Evolutionary conservation across 1,284 basidiomycete species (phyloP).

Genomic region (Malassezia equina): DNA sequence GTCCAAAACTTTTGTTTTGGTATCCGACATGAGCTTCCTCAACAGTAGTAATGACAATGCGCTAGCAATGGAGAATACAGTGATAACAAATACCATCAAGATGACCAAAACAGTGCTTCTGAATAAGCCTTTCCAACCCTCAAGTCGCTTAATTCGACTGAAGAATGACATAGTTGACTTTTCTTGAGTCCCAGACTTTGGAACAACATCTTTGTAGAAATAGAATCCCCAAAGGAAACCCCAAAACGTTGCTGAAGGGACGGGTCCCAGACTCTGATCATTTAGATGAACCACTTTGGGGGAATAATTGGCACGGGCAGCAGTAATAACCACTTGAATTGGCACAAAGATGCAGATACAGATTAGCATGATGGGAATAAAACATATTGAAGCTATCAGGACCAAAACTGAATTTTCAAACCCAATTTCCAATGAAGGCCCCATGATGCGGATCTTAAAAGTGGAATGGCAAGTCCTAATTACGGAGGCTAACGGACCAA

Average conservation of each 20-base stretch:
- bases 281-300: background rate
- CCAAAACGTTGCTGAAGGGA: background rate
- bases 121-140: conserved; percentile 44
- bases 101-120: conserved; percentile 26
- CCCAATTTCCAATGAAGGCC: too few relatives aligned
- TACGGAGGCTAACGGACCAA: background rate
- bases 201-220: background rate
- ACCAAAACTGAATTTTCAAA: too few relatives aligned
- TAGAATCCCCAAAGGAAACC: background rate
- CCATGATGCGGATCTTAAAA: background rate
- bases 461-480: background rate
- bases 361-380: too few relatives aligned
- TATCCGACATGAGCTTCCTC: background rate
- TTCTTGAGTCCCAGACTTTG: background rate
- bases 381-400: too few relatives aligned
- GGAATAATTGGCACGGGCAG: background rate
- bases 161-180: background rate
- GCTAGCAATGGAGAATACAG: conserved; percentile 4
- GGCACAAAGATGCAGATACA: background rate
- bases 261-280: background rate
- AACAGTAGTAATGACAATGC: conserved; percentile 22
- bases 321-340: background rate
- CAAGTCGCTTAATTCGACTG: conserved; percentile 30
- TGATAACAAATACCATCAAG: conserved; percentile 30
- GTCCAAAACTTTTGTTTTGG: background rate